A percentile compares a stretch with the other conserved stretches of the same genome.
Conservation (phyloP, 768 basidiomycete genomes). For the Mycena haematopus region DNA sequence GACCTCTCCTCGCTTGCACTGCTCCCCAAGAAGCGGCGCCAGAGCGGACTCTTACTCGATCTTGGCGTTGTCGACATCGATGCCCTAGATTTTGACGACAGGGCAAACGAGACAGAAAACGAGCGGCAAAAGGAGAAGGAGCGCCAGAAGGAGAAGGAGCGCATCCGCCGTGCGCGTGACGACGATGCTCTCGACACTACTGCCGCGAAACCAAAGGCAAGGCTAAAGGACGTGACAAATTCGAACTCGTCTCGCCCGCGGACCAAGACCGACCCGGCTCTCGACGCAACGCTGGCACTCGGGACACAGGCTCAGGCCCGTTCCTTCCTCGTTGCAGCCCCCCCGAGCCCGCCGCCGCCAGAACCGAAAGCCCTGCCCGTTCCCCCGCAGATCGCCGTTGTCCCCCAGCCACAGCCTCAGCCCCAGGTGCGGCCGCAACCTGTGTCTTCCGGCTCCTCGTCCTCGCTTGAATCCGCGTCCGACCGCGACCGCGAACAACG, state of each 20-base stretch:
- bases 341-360: constrained; percentile 30
- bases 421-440: neutral
- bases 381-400: neutral
- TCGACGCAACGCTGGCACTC: neutral
- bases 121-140: constrained; percentile 53
- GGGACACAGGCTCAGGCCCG: constrained; percentile 23
- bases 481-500: constrained; percentile 27
- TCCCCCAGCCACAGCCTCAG: neutral
- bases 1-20: constrained; percentile 22
- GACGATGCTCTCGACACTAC: constrained; percentile 43
- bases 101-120: constrained; percentile 44
- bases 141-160: constrained; percentile 33
- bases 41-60: constrained; percentile 54
- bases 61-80: constrained; percentile 37
- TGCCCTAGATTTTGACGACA: constrained; percentile 24
- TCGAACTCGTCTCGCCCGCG: constrained; percentile 51
- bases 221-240: constrained; percentile 66
- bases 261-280: constrained; percentile 13
- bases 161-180: constrained; percentile 22
- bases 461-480: constrained; percentile 33
- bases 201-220: constrained; percentile 47
- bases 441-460: constrained; percentile 24
- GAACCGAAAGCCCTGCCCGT: constrained; percentile 29
- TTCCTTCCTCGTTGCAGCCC: constrained; percentile 36
- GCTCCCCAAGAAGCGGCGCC: constrained; percentile 42